Evolutionary conservation across 257 asterid species (phyloP), one percentile per base, ranked within the genome.

Genomic region (Lycium barbarum): DNA sequence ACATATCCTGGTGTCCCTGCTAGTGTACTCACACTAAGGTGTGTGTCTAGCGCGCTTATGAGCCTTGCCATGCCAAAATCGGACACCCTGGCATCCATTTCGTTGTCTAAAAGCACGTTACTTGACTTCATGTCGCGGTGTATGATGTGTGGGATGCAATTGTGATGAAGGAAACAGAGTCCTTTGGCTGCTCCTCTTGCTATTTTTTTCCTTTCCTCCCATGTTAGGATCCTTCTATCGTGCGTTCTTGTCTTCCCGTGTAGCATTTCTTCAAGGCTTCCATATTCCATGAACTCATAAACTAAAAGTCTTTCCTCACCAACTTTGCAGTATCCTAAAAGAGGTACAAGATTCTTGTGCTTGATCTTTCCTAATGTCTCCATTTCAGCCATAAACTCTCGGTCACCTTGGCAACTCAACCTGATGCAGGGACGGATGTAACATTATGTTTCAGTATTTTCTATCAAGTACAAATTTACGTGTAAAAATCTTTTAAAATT

Each of bases 321-420:
- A 40, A 95, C 86, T 45, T 95, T 95, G 93, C 99, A 95, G 72
- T 95, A 95, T 2, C 99, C 99, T 0, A 95, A 83, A 0, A 95
- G 88, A 0, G 98, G 99, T 18, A 95, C 99, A 13, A 95, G 95
- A 58, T 95, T 95, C 85, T 65, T 91, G 88, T 95, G 99, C 88
- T 94, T 95, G 90, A 95, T 95, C 84, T 95, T 95, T 9, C 99
- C 99, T 0, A 95, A 87, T 0, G 99, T 95, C 79, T 95, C 99
- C 99, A 95, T 95, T 81, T 95, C 99, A 5, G 99, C 98, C 99
- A 94, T 95, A 93, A 95, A 95, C 59, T 95, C 99, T 0, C 99
- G 81, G 81, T 95, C 99, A 0, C 99, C 99, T 36, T 94, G 99
- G 76, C 98, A 90, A 82, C 98, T 93, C 26, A 95, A 49, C 4